These are phyloP conservation scores for Cyberlindnera saturnus DNA, from an alignment of 805 yeast genomes.

Conservation along the genomic window DNA sequence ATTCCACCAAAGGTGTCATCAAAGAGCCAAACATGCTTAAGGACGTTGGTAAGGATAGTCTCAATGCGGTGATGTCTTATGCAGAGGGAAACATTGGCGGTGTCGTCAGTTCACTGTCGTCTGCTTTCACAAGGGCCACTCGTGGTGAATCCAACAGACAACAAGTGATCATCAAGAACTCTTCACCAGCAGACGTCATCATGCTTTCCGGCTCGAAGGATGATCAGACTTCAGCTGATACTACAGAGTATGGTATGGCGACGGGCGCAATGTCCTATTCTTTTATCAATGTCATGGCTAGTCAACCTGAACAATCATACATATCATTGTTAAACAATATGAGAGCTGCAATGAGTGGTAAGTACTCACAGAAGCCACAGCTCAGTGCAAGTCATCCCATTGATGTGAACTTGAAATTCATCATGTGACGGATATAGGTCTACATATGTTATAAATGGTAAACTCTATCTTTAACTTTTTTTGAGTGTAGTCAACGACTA, in stretches of 20 bases:
- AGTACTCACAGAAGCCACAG: slow-evolving; percentile 71
- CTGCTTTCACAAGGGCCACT: slow-evolving; percentile 19
- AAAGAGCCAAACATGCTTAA: slow-evolving; percentile 66
- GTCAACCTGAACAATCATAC: slow-evolving; percentile 52
- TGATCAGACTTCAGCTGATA: slow-evolving; percentile 53
- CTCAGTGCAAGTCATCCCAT: slow-evolving; percentile 63
- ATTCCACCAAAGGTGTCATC: slow-evolving; percentile 66
- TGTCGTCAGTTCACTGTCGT: slow-evolving; percentile 20
- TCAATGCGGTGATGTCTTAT: slow-evolving; percentile 48
- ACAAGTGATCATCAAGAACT: slow-evolving; percentile 39
- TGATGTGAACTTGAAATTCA: slow-evolving; percentile 42
- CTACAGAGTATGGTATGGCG: slow-evolving; percentile 52
- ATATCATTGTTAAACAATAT: slow-evolving; percentile 55
- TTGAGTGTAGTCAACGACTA: no score
- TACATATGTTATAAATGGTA: no score
- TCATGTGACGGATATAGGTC: slow-evolving; percentile 14
- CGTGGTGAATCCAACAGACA: slow-evolving; percentile 23
- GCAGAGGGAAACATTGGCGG: slow-evolving; percentile 43
- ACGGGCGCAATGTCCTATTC: slow-evolving; percentile 78
- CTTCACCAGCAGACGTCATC: slow-evolving; percentile 63
- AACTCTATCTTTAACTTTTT: no score
- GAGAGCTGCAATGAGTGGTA: slow-evolving; percentile 48
- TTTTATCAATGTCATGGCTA: slow-evolving; percentile 51
- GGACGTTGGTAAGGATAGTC: slow-evolving; percentile 58
- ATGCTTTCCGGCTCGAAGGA: slow-evolving; percentile 68